These are phyloP conservation scores for Ploettnerulaceae sp. DNA, from an alignment of 2,329 filamentous ascomycete genomes.

Conservation along the genomic window DNA sequence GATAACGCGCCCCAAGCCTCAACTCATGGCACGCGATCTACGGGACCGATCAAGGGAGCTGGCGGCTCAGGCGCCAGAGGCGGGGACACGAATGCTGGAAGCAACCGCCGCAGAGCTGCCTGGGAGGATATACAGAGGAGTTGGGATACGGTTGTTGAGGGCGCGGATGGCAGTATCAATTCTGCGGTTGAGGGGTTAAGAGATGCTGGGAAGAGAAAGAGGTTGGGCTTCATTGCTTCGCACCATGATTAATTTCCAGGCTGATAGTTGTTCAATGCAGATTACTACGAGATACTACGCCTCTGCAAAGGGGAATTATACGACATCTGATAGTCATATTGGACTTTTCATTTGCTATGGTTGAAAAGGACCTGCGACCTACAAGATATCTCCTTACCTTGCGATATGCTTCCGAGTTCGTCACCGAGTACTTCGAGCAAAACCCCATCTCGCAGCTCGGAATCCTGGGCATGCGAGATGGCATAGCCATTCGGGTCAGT, in stretches of 20 bases:
- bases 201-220: slow-evolving; percentile 77
- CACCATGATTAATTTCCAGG: not conserved
- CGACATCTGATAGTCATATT: slow-evolving; percentile 88
- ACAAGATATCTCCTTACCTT: slow-evolving; percentile 79
- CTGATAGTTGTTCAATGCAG: slow-evolving; percentile 38
- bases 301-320: slow-evolving; percentile 93
- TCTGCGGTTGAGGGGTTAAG: slow-evolving; percentile 66
- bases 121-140: slow-evolving; percentile 64
- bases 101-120: slow-evolving; percentile 45
- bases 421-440: slow-evolving; percentile 94
- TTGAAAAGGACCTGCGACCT: slow-evolving; percentile 89
- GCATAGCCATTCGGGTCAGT: slow-evolving; percentile 77
- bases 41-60: slow-evolving; percentile 26
- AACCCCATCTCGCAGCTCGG: slow-evolving; percentile 96
- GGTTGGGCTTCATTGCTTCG: slow-evolving; percentile 40
- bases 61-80: slow-evolving; percentile 28
- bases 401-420: slow-evolving; percentile 79
- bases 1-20: slow-evolving; percentile 40
- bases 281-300: slow-evolving; percentile 87
- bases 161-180: slow-evolving; percentile 72
- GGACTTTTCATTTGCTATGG: slow-evolving; percentile 90
- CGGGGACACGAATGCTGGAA: slow-evolving; percentile 30
- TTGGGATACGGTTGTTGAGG: slow-evolving; percentile 73
- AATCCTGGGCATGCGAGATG: slow-evolving; percentile 89
- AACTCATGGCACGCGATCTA: slow-evolving; percentile 31